These are phyloP conservation scores for Jamesozyma hellenica DNA, from an alignment of 805 yeast genomes.

Conservation along the genomic window DNA sequence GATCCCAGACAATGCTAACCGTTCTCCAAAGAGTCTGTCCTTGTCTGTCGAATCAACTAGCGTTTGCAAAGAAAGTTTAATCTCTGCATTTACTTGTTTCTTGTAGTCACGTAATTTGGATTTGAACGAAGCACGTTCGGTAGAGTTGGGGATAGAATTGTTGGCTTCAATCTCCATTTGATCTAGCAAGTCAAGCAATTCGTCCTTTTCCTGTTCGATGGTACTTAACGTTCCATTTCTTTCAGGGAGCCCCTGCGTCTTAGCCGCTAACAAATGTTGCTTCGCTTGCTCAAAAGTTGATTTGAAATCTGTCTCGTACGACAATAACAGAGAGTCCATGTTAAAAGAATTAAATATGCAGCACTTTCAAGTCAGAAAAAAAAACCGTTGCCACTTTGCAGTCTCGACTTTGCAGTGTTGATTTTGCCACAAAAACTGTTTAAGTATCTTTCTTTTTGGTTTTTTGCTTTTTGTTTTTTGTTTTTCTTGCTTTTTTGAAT, in stretches of 20 bases:
- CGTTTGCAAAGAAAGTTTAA: slow-evolving; percentile 46
- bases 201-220: slow-evolving; percentile 27
- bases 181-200: slow-evolving; percentile 54
- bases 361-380: too few species aligned
- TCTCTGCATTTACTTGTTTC: slow-evolving; percentile 44
- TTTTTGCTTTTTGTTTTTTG: too few species aligned
- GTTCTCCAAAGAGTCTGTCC: slow-evolving; percentile 57
- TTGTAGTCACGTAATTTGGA: slow-evolving; percentile 66
- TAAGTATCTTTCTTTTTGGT: too few species aligned
- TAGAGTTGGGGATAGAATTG: slow-evolving; percentile 36
- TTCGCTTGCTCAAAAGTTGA: slow-evolving; percentile 23
- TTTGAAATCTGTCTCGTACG: slow-evolving; percentile 33
- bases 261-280: slow-evolving; percentile 11
- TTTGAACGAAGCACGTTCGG: slow-evolving; percentile 53
- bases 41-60: slow-evolving; percentile 65
- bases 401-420: too few species aligned
- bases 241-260: slow-evolving; percentile 14
- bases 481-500: too few species aligned
- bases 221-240: slow-evolving; percentile 19
- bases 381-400: too few species aligned
- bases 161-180: slow-evolving; percentile 86
- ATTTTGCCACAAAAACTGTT: too few species aligned
- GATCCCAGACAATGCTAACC: slow-evolving; percentile 3
- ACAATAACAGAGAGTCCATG: slow-evolving; percentile 22
- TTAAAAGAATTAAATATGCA: too few species aligned